Evolutionary conservation across 169 alveolate genomes (phyloP), one percentile per base, ranked within the genome.

Genomic region (Plasmodium ovale): DNA sequence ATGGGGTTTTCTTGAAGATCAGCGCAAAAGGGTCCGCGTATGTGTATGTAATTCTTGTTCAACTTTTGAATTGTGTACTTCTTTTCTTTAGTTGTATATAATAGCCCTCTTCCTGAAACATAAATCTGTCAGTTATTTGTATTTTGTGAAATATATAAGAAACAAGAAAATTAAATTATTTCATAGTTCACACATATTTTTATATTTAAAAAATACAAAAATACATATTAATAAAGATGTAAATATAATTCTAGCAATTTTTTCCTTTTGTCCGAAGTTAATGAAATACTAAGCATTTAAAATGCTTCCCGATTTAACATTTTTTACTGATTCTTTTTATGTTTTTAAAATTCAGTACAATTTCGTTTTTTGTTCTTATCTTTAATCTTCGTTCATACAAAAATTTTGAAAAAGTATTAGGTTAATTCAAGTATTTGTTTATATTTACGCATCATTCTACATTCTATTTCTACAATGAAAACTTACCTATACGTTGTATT

Each of bases 121-220:
- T 54, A n/a, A 53, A 53, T 53, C 16, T 39, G 51, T 39, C 51
- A 39, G 5, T 39, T 39, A 39, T 39, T 39, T 39, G n/a, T 39
- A 39, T 39, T 9, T 53, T 53, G 29, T 21, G 1, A 60, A 60
- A 60, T 60, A 31, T 27, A 33, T 4, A 60, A 60, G 19, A 60
- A 16, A 42, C 16, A 25, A 3, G 35, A 64, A 23, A 64, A 3
- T 29, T 64, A 16, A 64, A 64, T 31, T 29, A 31, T 64, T 31
- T 64, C 35, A 33, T 42, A 64, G 51, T 23, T 64, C n/a, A n/a
- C n/a, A n/a, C n/a, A n/a, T 23, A 64, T 64, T 29, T 44, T 44
- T 69, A 47, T 69, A 44, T 65, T 69, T 69, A 23, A 31, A 42
- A 33, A 44, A 42, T 69, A 42, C 21, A 69, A 64, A 64, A 64